These are phyloP conservation scores for Amphicarpaea edgeworthii DNA, from an alignment of 306 rosid species.

Conservation along the genomic window DNA sequence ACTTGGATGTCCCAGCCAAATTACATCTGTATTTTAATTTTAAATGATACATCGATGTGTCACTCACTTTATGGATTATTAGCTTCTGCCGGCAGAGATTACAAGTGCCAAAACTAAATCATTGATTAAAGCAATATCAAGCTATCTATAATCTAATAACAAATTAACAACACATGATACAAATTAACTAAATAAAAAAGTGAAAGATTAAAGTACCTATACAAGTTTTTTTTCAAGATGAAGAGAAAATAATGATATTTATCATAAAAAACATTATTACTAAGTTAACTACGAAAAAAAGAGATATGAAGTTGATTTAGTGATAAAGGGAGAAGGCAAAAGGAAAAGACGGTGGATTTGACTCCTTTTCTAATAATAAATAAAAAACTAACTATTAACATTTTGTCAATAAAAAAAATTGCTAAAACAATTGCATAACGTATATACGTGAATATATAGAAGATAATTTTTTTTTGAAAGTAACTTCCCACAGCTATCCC, in stretches of 20 bases:
- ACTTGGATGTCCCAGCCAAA: conserved; percentile 11
- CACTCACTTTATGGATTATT: not conserved
- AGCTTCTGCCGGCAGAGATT: not conserved
- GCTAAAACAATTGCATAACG: too few relatives aligned
- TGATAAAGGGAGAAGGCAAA: too few relatives aligned
- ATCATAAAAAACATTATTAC: too few relatives aligned
- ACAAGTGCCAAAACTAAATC: not conserved
- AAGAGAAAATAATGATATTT: not conserved
- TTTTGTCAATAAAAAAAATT: too few relatives aligned
- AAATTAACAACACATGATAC: not conserved
- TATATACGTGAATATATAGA: too few relatives aligned
- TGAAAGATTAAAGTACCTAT: not conserved
- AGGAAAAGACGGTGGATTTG: too few relatives aligned
- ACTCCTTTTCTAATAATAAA: too few relatives aligned
- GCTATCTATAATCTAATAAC: not conserved
- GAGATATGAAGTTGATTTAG: too few relatives aligned
- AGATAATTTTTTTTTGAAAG: too few relatives aligned
- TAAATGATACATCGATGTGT: not conserved
- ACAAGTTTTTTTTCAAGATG: not conserved
- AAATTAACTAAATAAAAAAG: not conserved
- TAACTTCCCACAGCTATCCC: too few relatives aligned
- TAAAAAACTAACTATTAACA: too few relatives aligned
- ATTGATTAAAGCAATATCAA: not conserved
- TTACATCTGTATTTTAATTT: not conserved
- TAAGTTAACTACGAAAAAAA: not conserved